Evolutionary conservation across 176 grass and related monocot genomes (phyloP).

Genomic region (Oryza officinalis): DNA sequence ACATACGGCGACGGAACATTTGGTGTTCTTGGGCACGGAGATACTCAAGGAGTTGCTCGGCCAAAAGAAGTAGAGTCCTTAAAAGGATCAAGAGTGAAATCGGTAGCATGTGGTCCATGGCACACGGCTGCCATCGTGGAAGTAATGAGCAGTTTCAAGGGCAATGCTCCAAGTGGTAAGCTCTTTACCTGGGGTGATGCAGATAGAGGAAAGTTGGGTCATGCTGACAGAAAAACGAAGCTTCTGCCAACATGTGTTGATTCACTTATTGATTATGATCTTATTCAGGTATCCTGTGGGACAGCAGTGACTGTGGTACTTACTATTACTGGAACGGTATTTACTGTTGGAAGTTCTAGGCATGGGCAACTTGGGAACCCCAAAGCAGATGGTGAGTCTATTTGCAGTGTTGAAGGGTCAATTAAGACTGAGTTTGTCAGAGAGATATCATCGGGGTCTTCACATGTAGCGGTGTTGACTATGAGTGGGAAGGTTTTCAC

Average conservation of each 20-base stretch:
- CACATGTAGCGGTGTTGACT: slow-evolving; percentile 66
- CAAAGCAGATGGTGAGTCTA: slow-evolving; percentile 52
- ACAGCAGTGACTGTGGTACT: slow-evolving; percentile 66
- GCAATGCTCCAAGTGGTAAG: slow-evolving; percentile 64
- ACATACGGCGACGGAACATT: slow-evolving; percentile 95
- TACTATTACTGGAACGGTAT: slow-evolving; percentile 64
- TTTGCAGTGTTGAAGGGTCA: slow-evolving; percentile 66
- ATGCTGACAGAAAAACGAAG: slow-evolving; percentile 66
- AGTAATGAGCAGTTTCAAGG: slow-evolving; percentile 54
- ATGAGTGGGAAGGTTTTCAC: slow-evolving; percentile 80
- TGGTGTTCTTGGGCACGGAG: slow-evolving; percentile 90
- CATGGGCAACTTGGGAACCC: slow-evolving; percentile 85
- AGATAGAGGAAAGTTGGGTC: slow-evolving; percentile 82
- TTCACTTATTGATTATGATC: slow-evolving; percentile 73
- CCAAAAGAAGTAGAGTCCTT: slow-evolving; percentile 84
- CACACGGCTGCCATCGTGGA: slow-evolving; percentile 91
- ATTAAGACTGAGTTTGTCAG: slow-evolving; percentile 83
- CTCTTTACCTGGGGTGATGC: slow-evolving; percentile 93
- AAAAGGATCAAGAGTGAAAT: slow-evolving; percentile 77
- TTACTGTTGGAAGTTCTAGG: slow-evolving; percentile 71
- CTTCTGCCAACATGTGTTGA: slow-evolving; percentile 69
- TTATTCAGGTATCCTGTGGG: slow-evolving; percentile 82
- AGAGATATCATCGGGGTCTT: slow-evolving; percentile 83
- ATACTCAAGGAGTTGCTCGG: slow-evolving; percentile 58
- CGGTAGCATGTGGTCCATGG: slow-evolving; percentile 86